Evolutionary conservation across 192 early-diverging fungal species (phyloP), one percentile per base, ranked within the genome.

Genomic region (Thamnidium elegans): DNA sequence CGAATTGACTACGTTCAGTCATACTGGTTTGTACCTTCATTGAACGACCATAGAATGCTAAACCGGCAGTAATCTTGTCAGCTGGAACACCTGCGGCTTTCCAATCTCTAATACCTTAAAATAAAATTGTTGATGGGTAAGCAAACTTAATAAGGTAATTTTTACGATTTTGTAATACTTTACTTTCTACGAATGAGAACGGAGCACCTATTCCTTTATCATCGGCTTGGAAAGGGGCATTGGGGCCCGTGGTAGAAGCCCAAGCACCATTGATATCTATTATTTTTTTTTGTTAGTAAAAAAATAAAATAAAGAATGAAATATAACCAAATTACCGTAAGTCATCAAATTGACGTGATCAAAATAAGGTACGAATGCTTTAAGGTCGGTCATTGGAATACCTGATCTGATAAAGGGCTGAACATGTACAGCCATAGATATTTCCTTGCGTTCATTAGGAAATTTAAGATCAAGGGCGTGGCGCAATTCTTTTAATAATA

Each of bases 331-430:
- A 55, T 23, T 80, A 75, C 86, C 88, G 63, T 89, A 90, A 15
- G 77, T 67, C 86, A 89, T 88, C 36, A 87, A 54, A n/a, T 87
- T 83, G 73, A 90, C 74, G 14, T 73, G 81, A 64, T 87, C 84
- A 47, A 89, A 78, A 46, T 68, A 63, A 14, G 65, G 56, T 1
- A 79, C 82, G 64, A 80, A 89, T 17, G 55, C 83, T 0, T 67
- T 75, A 1, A 89, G 75, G 52, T 85, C 78, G 7, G 55, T 52
- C 58, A 84, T 58, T 5, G 81, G 76, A 1, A 75, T 79, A 14
- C 55, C 56, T 2, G 78, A 63, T 0, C 66, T 75, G 15, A 77
- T 74, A 59, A 87, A 89, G 1, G 87, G 86, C 63, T 75, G 69
- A 47, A 84, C 79, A 55, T 80, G 77, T 3, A 81, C 83, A 15